Evolutionary conservation across 768 basidiomycete genomes (phyloP), one percentile per base, ranked within the genome.

Genomic region (Hebeloma cylindrosporum): DNA sequence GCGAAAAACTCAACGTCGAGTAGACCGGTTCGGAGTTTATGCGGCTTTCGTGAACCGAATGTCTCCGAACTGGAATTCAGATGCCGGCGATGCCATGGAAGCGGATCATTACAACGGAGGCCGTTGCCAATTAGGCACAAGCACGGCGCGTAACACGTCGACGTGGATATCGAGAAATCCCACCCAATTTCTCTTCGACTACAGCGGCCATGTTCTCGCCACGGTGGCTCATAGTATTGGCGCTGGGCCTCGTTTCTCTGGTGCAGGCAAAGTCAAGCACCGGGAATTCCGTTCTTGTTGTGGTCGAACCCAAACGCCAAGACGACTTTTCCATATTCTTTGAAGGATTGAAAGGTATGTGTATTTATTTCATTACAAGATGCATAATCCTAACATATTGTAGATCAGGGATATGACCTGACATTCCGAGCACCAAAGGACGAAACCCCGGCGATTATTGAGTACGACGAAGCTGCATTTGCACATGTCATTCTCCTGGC

Each of bases 351-450:
- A 74, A 79, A 71, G 79, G 93, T 94, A 43, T 37, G 65, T 61
- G 16, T 18, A 20, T 40, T 26, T 17, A 13, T 31, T 7, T 17
- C 5, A 32, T 21, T 7, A 2, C n/a, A 38, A 9, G 4, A 30
- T 35, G 5, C 20, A 53, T 47, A 40, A 36, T 40, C 41, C 27
- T 36, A 18, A 22, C 46, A 26, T 26, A 7, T 28, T 8, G 11
- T 57, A 94, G 90, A 80, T 36, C 73, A 82, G 49, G 95, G 95
- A 7, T 96, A 88, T 65, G 73, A 88, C 39, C 69, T 97, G 34
- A 93, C 88, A 0, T 93, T 94, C 73, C 85, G 93, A 40, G 73
- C 77, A 16, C 89, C 93, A 11, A 90, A 83, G 64, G 88, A 86
- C 40, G 77, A 79, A 33, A 68, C 67, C 35, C 87, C 90, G 7